A percentile compares a stretch with the other conserved stretches of the same genome.
phyloP scores from a whole-genome alignment of 257 asterid species.

The Anisodus acutangulus region DNA sequence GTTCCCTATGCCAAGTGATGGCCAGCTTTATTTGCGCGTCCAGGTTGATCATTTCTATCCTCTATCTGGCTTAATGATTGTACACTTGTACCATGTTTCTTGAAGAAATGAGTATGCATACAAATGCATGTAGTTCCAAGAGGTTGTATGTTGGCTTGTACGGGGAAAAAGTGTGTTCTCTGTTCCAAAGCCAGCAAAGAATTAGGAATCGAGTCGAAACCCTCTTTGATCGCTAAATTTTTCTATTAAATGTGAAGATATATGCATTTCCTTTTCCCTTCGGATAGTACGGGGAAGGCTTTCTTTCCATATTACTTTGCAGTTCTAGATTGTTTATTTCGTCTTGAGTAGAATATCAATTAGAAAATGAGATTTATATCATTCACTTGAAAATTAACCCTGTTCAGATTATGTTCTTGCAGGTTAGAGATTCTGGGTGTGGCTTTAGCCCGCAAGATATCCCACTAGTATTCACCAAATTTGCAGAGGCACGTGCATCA shows the following conservation, averaged over 20 bases:
- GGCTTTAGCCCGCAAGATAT: constrained; percentile 63
- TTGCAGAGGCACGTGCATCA: constrained; percentile 45
- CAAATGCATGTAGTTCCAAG: constrained; percentile 15
- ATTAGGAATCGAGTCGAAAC: neutral
- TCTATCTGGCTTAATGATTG: constrained; percentile 10
- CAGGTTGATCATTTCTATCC: constrained; percentile 48
- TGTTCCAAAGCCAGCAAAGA: constrained; percentile 8
- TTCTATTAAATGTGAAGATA: neutral
- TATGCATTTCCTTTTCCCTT: constrained; percentile 10
- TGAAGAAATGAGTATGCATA: neutral
- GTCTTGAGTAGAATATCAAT: neutral
- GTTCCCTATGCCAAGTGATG: constrained; percentile 46
- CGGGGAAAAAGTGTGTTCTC: neutral
- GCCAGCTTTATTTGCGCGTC: constrained; percentile 64
- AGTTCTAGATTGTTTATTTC: neutral
- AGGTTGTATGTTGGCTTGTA: neutral
- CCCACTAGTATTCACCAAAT: constrained; percentile 64
- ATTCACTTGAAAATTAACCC: neutral
- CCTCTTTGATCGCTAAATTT: neutral
- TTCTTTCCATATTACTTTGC: neutral
- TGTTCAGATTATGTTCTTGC: constrained; percentile 1
- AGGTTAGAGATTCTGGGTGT: constrained; percentile 74
- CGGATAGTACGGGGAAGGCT: neutral
- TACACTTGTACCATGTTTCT: constrained; percentile 14
- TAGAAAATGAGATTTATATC: neutral